Conservation (phyloP, 805 yeast species). For the Candida suzukii region DNA sequence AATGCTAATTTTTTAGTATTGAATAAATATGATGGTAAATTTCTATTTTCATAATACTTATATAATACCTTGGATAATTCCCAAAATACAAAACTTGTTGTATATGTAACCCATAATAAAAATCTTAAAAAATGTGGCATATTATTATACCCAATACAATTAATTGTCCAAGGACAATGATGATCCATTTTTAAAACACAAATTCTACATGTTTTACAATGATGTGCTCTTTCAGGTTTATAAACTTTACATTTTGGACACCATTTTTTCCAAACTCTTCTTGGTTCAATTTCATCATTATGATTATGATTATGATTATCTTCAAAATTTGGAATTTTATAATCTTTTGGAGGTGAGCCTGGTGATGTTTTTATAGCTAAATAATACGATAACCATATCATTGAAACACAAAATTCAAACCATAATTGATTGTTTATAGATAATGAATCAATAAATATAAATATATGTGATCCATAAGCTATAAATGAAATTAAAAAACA, state of each 20-base stretch:
- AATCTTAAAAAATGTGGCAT: conserved; percentile 78
- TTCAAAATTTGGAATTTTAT: conserved; percentile 24
- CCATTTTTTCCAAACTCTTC: conserved; percentile 49
- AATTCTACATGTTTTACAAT: conserved; percentile 66
- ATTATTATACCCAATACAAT: conserved; percentile 79
- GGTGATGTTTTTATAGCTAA: conserved; percentile 63
- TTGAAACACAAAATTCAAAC: conserved; percentile 39
- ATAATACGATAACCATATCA: conserved; percentile 70
- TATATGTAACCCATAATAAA: conserved; percentile 52
- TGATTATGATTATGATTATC: neutral
- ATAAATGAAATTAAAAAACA: conserved; percentile 44
- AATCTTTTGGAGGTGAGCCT: conserved; percentile 55
- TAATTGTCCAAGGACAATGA: conserved; percentile 90
- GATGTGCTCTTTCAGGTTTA: conserved; percentile 84
- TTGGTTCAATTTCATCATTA: conserved; percentile 6
- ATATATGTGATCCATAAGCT: conserved; percentile 57
- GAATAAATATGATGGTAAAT: conserved; percentile 51
- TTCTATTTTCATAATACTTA: conserved; percentile 38
- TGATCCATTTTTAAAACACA: conserved; percentile 92
- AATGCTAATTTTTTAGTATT: conserved; percentile 45
- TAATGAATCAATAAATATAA: conserved; percentile 42
- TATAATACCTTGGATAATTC: conserved; percentile 34
- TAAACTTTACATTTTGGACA: conserved; percentile 65
- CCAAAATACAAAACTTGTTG: conserved; percentile 40
- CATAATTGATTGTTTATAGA: conserved; percentile 31